These are phyloP conservation scores for Skeletonema tropicum DNA, from an alignment of 108 stramenopile species.

Conservation along the genomic window DNA sequence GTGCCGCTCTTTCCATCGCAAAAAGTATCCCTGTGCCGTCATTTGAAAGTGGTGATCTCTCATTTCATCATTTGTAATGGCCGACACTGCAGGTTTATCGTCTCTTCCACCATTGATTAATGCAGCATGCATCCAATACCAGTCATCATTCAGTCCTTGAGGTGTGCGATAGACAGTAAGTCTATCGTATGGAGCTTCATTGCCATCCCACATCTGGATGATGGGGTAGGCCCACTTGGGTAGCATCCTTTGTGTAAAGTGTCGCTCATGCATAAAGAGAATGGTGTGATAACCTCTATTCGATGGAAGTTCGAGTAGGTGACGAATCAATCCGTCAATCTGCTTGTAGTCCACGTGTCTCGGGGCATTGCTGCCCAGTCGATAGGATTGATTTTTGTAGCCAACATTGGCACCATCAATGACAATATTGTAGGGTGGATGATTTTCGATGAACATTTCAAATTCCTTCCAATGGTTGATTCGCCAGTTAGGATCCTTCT, in stretches of 20 bases:
- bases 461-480: slow-evolving; percentile 47
- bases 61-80: slow-evolving; percentile 98
- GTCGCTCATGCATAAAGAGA: slow-evolving; percentile 84
- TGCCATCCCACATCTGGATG: slow-evolving; percentile 56
- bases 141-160: slow-evolving; percentile 95
- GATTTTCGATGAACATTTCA: slow-evolving; percentile 35
- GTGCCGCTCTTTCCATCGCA: slow-evolving; percentile 97
- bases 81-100: slow-evolving; percentile 56
- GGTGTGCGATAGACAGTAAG: slow-evolving; percentile 73
- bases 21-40: slow-evolving; percentile 85
- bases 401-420: slow-evolving; percentile 99
- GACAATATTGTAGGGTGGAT: slow-evolving; percentile 64
- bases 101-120: slow-evolving; percentile 49
- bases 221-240: slow-evolving; percentile 58
- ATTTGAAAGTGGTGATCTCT: slow-evolving; percentile 98
- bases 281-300: slow-evolving; percentile 31
- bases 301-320: slow-evolving; percentile 49
- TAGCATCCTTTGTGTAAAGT: slow-evolving; percentile 64
- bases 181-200: slow-evolving; percentile 32
- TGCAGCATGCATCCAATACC: slow-evolving; percentile 98
- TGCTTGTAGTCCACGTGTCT: slow-evolving; percentile 92
- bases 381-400: slow-evolving; percentile 91
- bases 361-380: slow-evolving; percentile 54
- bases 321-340: slow-evolving; percentile 86
- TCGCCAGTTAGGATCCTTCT: slow-evolving; percentile 30